Conservation (phyloP, 108 stramenopile species). For the Nitzschia sp. region DNA sequence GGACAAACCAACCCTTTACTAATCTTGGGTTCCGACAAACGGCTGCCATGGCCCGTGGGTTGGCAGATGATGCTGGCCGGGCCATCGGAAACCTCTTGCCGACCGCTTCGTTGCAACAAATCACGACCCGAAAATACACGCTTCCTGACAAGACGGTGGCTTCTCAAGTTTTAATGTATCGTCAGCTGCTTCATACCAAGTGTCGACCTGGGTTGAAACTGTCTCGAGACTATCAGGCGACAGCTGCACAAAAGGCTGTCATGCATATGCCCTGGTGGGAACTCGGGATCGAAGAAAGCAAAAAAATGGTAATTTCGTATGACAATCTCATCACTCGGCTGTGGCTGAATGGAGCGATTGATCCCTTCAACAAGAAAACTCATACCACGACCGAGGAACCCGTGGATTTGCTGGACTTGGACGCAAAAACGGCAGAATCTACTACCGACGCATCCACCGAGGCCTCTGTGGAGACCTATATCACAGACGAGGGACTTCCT, state of each 20-base stretch:
- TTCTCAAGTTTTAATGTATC: slow-evolving; percentile 86
- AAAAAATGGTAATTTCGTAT: slow-evolving; percentile 81
- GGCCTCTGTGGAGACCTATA: slow-evolving; percentile 47
- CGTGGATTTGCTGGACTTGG: slow-evolving; percentile 8
- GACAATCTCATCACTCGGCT: slow-evolving; percentile 78
- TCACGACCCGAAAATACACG: slow-evolving; percentile 62
- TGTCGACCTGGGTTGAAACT: slow-evolving; percentile 79
- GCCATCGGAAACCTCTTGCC: slow-evolving; percentile 42
- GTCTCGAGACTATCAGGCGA: slow-evolving; percentile 68
- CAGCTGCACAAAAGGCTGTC: slow-evolving; percentile 77
- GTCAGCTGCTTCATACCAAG: slow-evolving; percentile 83
- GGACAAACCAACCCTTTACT: background rate
- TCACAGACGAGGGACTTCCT: slow-evolving; percentile 68
- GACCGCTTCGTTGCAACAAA: slow-evolving; percentile 39
- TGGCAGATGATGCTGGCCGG: slow-evolving; percentile 37
- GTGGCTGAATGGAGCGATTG: slow-evolving; percentile 81
- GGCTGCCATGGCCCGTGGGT: slow-evolving; percentile 21
- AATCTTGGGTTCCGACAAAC: slow-evolving; percentile 10
- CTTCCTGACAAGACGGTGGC: slow-evolving; percentile 87
- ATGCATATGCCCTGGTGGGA: slow-evolving; percentile 92
- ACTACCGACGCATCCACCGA: background rate
- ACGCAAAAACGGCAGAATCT: background rate
- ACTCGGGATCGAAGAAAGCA: slow-evolving; percentile 65
- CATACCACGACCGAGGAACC: background rate
- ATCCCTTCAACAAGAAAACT: slow-evolving; percentile 35